Percentiles rank a stretch among this genome's conserved stretches.
Conservation (phyloP, 2,329 filamentous ascomycete species). For the Colletotrichum cuscutae region DNA sequence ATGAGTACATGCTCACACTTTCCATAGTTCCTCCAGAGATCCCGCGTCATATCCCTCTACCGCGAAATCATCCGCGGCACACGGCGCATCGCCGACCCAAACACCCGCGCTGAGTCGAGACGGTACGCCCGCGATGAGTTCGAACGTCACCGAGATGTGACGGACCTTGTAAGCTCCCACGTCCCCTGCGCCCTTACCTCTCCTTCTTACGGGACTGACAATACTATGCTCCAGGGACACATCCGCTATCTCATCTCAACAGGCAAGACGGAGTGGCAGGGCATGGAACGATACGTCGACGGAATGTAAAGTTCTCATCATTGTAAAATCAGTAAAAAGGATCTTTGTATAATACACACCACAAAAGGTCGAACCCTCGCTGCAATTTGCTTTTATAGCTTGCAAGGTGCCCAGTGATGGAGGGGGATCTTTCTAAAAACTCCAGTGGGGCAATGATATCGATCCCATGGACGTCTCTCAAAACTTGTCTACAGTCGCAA, state of each 20-base stretch:
- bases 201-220: background rate
- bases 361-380: background rate
- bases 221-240: slow-evolving; percentile 55
- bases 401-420: background rate
- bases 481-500: background rate
- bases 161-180: slow-evolving; percentile 60
- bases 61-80: slow-evolving; percentile 67
- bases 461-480: background rate
- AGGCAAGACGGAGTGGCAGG: slow-evolving; percentile 74
- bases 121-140: slow-evolving; percentile 70
- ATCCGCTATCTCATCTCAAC: slow-evolving; percentile 72
- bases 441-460: background rate
- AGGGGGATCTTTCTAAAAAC: background rate
- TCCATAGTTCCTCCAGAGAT: slow-evolving; percentile 67
- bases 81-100: slow-evolving; percentile 59
- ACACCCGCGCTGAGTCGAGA: slow-evolving; percentile 65
- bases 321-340: background rate
- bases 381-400: background rate
- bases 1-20: background rate
- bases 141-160: slow-evolving; percentile 66
- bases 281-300: slow-evolving; percentile 67
- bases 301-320: slow-evolving; percentile 48
- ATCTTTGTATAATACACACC: slow-evolving; percentile 21
- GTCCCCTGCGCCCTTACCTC: background rate
- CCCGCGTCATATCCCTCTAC: slow-evolving; percentile 66